Base-by-base conservation (phyloP, 495 filamentous ascomycete genomes). In the Neurospora sp. region DNA sequence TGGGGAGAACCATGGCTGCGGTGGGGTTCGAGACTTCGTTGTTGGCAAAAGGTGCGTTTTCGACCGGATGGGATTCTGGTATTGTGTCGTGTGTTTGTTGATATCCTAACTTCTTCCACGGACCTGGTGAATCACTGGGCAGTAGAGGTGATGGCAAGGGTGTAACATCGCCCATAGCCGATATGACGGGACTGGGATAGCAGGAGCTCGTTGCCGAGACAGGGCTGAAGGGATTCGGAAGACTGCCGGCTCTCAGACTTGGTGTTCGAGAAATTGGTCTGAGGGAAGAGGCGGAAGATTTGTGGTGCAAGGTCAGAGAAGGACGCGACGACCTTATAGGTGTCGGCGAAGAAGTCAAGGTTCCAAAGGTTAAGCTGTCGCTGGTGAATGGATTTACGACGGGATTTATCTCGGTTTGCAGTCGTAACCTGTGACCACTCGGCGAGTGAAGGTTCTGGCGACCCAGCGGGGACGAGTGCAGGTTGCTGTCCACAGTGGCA, bases 71-170 rank as follows among this genome's bases (percentile, higher is more conserved):
- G 75, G 81, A 45, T 38, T 73, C 77, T 45, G 73, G 78, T 78
- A 71, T 40, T 8, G 70, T 35, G n/a, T 79, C 82, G 76, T 78
- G 82, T 70, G 85, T 78, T 75, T 79, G 68, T 69, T 79, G 76
- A 76, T 86, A 78, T 42, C 79, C 74, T 22, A 88, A 79, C 76
- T 82, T 84, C 76, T 84, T 89, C 90, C 91, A 92, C 27, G 90
- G 90, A 6, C 87, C 87, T n/a, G 94, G 92, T 9, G 92, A 93
- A 61, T 91, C 90, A 73, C 83, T 83, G 9, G 87, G 87, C 72
- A 92, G 84, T 45, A 98, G 87, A 9, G 96, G 96, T 6, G 96
- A 98, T 12, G 96, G 96, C 31, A 99, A 82, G 70, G 96, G 96
- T 5, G 96, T 99, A 72, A 99, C 90, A 77, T 97, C 93, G 45